Conservation (phyloP, 2,329 filamentous ascomycete genomes). For the Pestalotiopsis sp. region DNA sequence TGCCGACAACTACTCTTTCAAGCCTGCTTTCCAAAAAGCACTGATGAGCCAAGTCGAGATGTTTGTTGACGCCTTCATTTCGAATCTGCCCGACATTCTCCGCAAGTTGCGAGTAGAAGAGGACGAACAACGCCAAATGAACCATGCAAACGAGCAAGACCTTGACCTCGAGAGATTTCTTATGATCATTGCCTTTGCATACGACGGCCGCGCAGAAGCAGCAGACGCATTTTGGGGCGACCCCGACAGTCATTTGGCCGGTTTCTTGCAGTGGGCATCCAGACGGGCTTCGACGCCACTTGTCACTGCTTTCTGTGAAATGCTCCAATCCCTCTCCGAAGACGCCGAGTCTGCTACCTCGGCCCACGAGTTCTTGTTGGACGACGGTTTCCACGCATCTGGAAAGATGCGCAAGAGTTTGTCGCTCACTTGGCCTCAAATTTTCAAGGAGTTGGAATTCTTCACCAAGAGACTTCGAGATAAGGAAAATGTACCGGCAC, state of each 20-base stretch:
- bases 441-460: constrained; percentile 86
- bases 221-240: constrained; percentile 91
- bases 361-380: constrained; percentile 86
- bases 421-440: constrained; percentile 90
- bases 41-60: constrained; percentile 82
- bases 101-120: constrained; percentile 85
- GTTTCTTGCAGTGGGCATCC: constrained; percentile 97
- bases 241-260: constrained; percentile 88
- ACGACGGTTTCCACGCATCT: constrained; percentile 75
- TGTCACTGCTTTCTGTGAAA: constrained; percentile 94
- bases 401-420: constrained; percentile 81
- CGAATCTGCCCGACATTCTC: constrained; percentile 91
- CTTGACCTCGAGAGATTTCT: constrained; percentile 87
- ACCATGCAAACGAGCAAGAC: constrained; percentile 67
- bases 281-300: constrained; percentile 93
- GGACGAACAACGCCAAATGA: constrained; percentile 79
- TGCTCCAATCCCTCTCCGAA: constrained; percentile 85
- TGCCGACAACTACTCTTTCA: constrained; percentile 69
- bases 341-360: constrained; percentile 81
- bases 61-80: constrained; percentile 91
- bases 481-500: constrained; percentile 58
- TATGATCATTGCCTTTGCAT: constrained; percentile 88
- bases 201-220: constrained; percentile 81
- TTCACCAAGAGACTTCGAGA: constrained; percentile 81
- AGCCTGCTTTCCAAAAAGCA: constrained; percentile 70